These are phyloP conservation scores for Microglena sp. DNA, from an alignment of 139 green algal genomes.

Conservation along the genomic window DNA sequence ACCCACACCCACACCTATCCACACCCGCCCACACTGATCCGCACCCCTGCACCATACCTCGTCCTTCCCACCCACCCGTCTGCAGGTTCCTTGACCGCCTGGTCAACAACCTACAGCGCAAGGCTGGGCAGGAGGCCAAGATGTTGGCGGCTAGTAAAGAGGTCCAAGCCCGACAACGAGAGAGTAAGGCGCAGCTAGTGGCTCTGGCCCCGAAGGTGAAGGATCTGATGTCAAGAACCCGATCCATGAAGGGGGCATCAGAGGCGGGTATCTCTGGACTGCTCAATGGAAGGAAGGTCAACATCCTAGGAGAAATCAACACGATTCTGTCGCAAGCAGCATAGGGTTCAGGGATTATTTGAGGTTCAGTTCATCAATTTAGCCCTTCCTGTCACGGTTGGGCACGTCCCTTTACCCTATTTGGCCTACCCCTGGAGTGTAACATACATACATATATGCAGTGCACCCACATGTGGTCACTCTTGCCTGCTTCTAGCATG, in stretches of 20 bases:
- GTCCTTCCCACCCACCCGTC: too few relatives aligned
- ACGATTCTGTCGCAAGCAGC: conserved; percentile 3
- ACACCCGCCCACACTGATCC: too few relatives aligned
- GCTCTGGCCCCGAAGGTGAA: conserved; percentile 19
- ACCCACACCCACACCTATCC: too few relatives aligned
- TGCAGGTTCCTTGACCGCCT: conserved; percentile 36
- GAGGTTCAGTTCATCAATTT: too few relatives aligned
- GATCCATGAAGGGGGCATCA: conserved; percentile 12
- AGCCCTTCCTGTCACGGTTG: too few relatives aligned
- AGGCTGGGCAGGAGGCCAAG: conserved; percentile 39
- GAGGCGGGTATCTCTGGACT: conserved; percentile 18
- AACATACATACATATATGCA: too few relatives aligned
- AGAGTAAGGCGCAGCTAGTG: conserved; percentile 21
- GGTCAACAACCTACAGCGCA: conserved; percentile 26
- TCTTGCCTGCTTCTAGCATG: too few relatives aligned
- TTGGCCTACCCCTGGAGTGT: too few relatives aligned
- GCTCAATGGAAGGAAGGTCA: conserved; percentile 12
- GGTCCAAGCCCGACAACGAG: conserved; percentile 16
- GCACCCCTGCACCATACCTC: too few relatives aligned
- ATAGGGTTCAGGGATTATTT: too few relatives aligned
- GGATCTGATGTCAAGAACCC: conserved; percentile 7
- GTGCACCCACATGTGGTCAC: too few relatives aligned
- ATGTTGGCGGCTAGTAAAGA: conserved; percentile 32
- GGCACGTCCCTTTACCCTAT: too few relatives aligned
- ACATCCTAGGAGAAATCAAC: conserved; percentile 29